Percentiles rank a stretch among this genome's conserved stretches.
Evolutionary conservation across 1,284 basidiomycete species (phyloP).

Genomic region (Sparassis latifolia): DNA sequence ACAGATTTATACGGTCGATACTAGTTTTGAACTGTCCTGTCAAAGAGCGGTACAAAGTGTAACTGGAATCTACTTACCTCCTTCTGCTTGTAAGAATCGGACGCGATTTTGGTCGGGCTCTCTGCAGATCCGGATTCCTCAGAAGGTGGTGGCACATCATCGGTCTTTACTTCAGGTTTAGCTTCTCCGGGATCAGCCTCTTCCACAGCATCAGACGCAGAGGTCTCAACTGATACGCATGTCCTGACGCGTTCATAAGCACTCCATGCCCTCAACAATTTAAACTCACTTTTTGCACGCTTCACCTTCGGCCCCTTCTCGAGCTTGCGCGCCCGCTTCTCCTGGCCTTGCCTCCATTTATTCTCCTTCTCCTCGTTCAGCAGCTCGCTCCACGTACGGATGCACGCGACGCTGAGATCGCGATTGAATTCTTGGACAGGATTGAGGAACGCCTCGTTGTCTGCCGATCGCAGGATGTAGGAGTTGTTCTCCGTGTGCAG

Average conservation of each 20-base stretch:
- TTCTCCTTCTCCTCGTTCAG: conserved; percentile 61
- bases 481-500: conserved; percentile 84
- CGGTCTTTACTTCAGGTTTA: neutral
- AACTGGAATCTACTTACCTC: conserved; percentile 9
- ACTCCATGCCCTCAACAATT: neutral
- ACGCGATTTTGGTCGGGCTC: neutral
- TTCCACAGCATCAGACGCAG: neutral
- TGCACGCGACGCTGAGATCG: conserved; percentile 87
- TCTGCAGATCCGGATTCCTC: neutral
- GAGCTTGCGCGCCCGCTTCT: conserved; percentile 27
- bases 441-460: conserved; percentile 88
- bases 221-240: too few relatives aligned
- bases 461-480: conserved; percentile 72
- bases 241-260: conserved; percentile 4
- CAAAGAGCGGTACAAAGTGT: neutral
- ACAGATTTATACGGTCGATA: conserved; percentile 59
- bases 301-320: conserved; percentile 26
- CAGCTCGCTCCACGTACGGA: conserved; percentile 79
- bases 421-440: conserved; percentile 99
- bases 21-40: neutral
- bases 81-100: conserved; percentile 4
- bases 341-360: conserved; percentile 46
- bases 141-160: neutral
- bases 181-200: neutral
- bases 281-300: conserved; percentile 24